These are phyloP conservation scores for Tetrapisispora nanseiensis DNA, from an alignment of 805 yeast species.

Conservation along the genomic window DNA sequence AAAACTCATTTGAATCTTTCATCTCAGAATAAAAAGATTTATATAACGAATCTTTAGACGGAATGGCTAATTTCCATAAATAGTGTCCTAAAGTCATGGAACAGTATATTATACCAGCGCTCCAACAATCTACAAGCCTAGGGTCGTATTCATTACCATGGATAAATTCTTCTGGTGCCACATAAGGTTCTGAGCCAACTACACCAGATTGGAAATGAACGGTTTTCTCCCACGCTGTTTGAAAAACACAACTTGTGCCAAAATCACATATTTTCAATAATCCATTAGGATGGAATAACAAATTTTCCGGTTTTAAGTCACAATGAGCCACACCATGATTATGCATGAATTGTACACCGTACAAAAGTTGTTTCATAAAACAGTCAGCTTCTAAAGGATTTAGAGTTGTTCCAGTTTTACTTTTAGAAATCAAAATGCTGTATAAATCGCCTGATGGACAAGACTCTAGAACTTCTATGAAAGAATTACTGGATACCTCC, in stretches of 20 bases:
- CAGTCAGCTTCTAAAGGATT: slow-evolving; percentile 74
- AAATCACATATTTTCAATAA: slow-evolving; percentile 69
- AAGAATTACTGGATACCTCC: slow-evolving; percentile 53
- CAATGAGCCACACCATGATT: slow-evolving; percentile 90
- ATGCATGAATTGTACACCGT: slow-evolving; percentile 80
- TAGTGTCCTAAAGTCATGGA: slow-evolving; percentile 83
- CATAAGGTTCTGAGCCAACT: slow-evolving; percentile 84
- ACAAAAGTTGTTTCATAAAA: slow-evolving; percentile 73
- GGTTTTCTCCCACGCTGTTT: slow-evolving; percentile 80
- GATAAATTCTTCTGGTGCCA: slow-evolving; percentile 80
- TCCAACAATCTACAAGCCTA: slow-evolving; percentile 79
- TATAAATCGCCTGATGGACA: slow-evolving; percentile 79
- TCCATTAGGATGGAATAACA: slow-evolving; percentile 59
- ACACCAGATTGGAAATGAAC: slow-evolving; percentile 60
- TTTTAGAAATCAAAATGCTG: slow-evolving; percentile 39
- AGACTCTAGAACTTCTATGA: slow-evolving; percentile 88
- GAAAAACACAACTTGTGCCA: slow-evolving; percentile 85
- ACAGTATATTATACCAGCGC: slow-evolving; percentile 68
- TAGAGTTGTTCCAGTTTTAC: slow-evolving; percentile 40
- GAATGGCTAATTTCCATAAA: slow-evolving; percentile 72
- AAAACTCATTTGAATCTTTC: slow-evolving; percentile 32
- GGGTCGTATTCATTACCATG: slow-evolving; percentile 56
- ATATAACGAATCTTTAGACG: slow-evolving; percentile 40
- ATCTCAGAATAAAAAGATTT: slow-evolving; percentile 42
- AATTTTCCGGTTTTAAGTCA: slow-evolving; percentile 83